Evolutionary conservation across 768 basidiomycete species (phyloP).

Genomic region (Naematelia aurantialba): DNA sequence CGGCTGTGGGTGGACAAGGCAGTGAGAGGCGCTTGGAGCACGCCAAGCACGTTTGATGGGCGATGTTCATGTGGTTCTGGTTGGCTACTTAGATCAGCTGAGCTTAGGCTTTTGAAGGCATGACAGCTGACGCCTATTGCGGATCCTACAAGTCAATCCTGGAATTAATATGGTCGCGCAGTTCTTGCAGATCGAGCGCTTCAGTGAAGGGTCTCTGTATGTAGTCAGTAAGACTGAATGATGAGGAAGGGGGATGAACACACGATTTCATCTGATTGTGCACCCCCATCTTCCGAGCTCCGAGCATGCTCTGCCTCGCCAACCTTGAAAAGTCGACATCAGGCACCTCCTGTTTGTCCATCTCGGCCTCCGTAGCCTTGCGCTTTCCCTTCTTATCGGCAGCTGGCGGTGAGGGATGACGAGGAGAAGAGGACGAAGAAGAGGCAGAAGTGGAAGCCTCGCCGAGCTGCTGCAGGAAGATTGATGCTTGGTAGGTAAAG

Average conservation of each 20-base stretch:
- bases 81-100: slow-evolving; percentile 18
- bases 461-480: slow-evolving; percentile 14
- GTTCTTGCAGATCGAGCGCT: slow-evolving; percentile 36
- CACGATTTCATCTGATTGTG: slow-evolving; percentile 45
- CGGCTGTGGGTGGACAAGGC: slow-evolving; percentile 18
- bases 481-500: slow-evolving; percentile 20
- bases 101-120: not conserved
- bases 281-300: slow-evolving; percentile 30
- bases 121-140: slow-evolving; percentile 35
- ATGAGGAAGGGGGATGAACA: slow-evolving; percentile 6
- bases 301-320: slow-evolving; percentile 28
- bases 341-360: not conserved
- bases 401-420: not conserved
- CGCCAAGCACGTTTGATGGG: slow-evolving; percentile 30
- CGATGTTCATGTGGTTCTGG: slow-evolving; percentile 18
- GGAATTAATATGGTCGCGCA: slow-evolving; percentile 44
- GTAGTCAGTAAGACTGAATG: not conserved
- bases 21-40: slow-evolving; percentile 23
- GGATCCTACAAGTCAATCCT: slow-evolving; percentile 35
- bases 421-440: not conserved
- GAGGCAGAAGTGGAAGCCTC: not conserved
- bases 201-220: slow-evolving; percentile 41
- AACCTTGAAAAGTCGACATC: slow-evolving; percentile 16
- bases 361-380: slow-evolving; percentile 1
- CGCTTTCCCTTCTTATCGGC: slow-evolving; percentile 1